Evolutionary conservation across 169 alveolate species (phyloP).

Genomic region (Plasmodium malariae): DNA sequence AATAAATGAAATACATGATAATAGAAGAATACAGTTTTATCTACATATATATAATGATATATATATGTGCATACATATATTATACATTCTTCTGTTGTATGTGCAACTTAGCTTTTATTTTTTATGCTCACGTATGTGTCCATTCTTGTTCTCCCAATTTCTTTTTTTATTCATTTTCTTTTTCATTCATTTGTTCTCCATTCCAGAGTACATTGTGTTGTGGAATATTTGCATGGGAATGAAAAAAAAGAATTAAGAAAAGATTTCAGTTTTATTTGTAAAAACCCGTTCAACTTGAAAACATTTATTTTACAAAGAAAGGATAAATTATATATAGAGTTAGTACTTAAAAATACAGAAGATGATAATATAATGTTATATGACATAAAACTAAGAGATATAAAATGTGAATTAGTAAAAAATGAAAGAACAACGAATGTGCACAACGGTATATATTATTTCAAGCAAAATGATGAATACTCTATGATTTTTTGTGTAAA

Average conservation of each 20-base stretch:
- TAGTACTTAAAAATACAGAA: slow-evolving; percentile 34
- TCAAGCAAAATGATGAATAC: slow-evolving; percentile 67
- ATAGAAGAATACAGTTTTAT: background rate
- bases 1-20: background rate
- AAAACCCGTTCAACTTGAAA: slow-evolving; percentile 36
- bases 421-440: slow-evolving; percentile 13
- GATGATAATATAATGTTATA: slow-evolving; percentile 57
- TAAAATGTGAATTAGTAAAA: slow-evolving; percentile 54
- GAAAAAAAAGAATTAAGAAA: slow-evolving; percentile 43
- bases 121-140: background rate
- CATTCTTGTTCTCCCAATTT: background rate
- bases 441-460: slow-evolving; percentile 59
- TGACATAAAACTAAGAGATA: slow-evolving; percentile 20
- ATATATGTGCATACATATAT: background rate
- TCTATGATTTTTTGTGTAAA: slow-evolving; percentile 63
- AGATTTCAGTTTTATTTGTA: slow-evolving; percentile 60
- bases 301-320: slow-evolving; percentile 36
- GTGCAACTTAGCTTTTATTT: slow-evolving; percentile 6
- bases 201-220: slow-evolving; percentile 39
- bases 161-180: background rate
- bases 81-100: background rate
- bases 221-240: slow-evolving; percentile 39
- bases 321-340: slow-evolving; percentile 45
- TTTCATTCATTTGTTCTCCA: background rate
- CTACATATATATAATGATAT: slow-evolving; percentile 2